Percentiles rank a stretch among this genome's conserved stretches.
Conservation (phyloP, 164 flowering plant genomes). For the Taxillus chinensis region DNA sequence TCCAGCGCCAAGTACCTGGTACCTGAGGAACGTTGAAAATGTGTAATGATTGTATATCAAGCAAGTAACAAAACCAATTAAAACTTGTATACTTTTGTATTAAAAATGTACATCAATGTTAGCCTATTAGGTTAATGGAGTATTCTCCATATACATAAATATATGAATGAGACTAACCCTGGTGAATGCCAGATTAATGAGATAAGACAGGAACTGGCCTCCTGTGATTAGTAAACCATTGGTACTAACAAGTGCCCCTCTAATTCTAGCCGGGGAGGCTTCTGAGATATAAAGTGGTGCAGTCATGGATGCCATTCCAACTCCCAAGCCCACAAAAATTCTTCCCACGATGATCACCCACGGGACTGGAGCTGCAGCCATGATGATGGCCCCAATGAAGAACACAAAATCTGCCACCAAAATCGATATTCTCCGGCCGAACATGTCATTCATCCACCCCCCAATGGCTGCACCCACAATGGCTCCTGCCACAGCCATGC, state of each 20-base stretch:
- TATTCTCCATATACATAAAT: neutral
- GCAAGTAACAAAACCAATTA: no score
- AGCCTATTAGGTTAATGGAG: no score
- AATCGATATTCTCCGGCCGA: conserved; percentile 55
- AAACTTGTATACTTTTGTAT: no score
- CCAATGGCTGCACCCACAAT: conserved; percentile 90
- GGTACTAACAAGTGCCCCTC: conserved; percentile 85
- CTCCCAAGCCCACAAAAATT: conserved; percentile 73
- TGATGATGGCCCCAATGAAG: conserved; percentile 62
- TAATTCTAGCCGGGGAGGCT: conserved; percentile 74
- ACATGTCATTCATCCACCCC: conserved; percentile 62
- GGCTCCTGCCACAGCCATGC: conserved; percentile 95
- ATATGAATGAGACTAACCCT: conserved; percentile 19
- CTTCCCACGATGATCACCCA: conserved; percentile 60
- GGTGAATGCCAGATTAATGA: conserved; percentile 68
- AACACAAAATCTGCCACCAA: conserved; percentile 67
- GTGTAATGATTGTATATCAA: no score
- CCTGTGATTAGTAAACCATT: conserved; percentile 78
- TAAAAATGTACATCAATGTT: no score
- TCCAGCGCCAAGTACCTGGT: conserved; percentile 81
- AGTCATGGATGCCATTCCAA: conserved; percentile 94
- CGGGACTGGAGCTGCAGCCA: conserved; percentile 63
- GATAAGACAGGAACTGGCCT: conserved; percentile 75
- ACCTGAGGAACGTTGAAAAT: conserved; percentile 8
- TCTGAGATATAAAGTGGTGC: conserved; percentile 84